phyloP scores from a whole-genome alignment of 495 filamentous ascomycete genomes.

The Aspergillus diversus region DNA sequence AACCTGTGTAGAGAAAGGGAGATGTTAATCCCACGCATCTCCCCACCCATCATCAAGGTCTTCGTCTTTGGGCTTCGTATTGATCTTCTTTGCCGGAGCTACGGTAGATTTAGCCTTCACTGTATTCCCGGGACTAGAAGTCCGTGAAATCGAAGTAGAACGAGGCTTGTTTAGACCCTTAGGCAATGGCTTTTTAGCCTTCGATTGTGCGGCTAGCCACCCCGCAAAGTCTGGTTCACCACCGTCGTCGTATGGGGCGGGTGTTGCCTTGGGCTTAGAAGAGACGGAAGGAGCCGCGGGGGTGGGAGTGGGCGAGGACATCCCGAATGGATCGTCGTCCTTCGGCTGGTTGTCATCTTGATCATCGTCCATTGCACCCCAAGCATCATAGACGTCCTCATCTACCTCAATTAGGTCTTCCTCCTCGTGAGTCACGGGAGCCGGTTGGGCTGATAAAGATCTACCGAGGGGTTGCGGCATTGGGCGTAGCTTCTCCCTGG shows the following conservation, averaged over 20 bases:
- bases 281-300: constrained; percentile 33
- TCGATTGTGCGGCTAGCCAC: constrained; percentile 82
- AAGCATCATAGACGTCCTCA: constrained; percentile 65
- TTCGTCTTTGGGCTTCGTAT: constrained; percentile 54
- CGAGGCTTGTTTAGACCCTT: constrained; percentile 71
- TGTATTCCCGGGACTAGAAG: constrained; percentile 37
- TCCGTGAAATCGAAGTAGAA: constrained; percentile 27
- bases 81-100: constrained; percentile 49
- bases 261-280: constrained; percentile 32
- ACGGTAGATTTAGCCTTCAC: constrained; percentile 44
- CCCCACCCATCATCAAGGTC: constrained; percentile 59
- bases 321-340: constrained; percentile 53
- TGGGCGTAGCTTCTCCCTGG: constrained; percentile 42
- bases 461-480: constrained; percentile 43
- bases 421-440: constrained; percentile 45
- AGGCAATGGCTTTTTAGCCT: constrained; percentile 73
- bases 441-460: constrained; percentile 45
- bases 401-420: constrained; percentile 45
- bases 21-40: constrained; percentile 55
- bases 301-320: constrained; percentile 33
- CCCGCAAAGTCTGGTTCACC: constrained; percentile 92
- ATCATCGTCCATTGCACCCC: constrained; percentile 72
- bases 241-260: constrained; percentile 72
- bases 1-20: not conserved
- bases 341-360: constrained; percentile 53